These are phyloP conservation scores for Exophiala alcalophila DNA, from an alignment of 2,329 filamentous ascomycete genomes.

Conservation along the genomic window DNA sequence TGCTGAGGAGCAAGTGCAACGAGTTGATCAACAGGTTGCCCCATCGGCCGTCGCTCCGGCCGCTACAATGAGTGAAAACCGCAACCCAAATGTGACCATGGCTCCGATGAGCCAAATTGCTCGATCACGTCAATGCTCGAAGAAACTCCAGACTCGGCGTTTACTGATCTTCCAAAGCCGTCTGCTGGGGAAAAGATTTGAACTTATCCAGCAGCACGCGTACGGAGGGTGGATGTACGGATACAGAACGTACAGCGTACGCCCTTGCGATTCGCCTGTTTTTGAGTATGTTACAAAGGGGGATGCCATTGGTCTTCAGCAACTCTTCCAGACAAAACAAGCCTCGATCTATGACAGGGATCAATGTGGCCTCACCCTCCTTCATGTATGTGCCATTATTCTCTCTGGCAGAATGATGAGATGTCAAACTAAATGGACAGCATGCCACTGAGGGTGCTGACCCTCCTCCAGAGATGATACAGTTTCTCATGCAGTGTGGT, in stretches of 20 bases:
- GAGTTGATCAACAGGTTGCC: no score
- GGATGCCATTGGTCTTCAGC: neutral
- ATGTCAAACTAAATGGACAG: neutral
- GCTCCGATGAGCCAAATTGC: no score
- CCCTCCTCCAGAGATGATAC: neutral
- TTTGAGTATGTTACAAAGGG: neutral
- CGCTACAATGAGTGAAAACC: no score
- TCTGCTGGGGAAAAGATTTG: slow-evolving; percentile 6
- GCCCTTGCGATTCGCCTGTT: neutral
- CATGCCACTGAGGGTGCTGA: neutral
- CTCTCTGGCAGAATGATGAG: neutral
- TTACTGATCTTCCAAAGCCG: slow-evolving; percentile 8
- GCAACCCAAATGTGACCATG: no score
- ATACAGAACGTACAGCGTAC: slow-evolving; percentile 3
- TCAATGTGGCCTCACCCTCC: neutral
- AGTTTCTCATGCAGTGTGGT: slow-evolving; percentile 9
- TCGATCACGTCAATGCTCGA: no score
- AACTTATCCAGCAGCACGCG: slow-evolving; percentile 1
- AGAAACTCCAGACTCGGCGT: neutral
- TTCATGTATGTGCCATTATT: slow-evolving; percentile 5
- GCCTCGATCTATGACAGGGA: slow-evolving; percentile 9
- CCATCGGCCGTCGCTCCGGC: no score
- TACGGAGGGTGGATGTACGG: slow-evolving; percentile 2
- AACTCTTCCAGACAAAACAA: slow-evolving; percentile 3
- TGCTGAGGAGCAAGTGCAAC: no score